phyloP scores from a whole-genome alignment of 139 green algal genomes.

The Haematococcus lacustris region DNA sequence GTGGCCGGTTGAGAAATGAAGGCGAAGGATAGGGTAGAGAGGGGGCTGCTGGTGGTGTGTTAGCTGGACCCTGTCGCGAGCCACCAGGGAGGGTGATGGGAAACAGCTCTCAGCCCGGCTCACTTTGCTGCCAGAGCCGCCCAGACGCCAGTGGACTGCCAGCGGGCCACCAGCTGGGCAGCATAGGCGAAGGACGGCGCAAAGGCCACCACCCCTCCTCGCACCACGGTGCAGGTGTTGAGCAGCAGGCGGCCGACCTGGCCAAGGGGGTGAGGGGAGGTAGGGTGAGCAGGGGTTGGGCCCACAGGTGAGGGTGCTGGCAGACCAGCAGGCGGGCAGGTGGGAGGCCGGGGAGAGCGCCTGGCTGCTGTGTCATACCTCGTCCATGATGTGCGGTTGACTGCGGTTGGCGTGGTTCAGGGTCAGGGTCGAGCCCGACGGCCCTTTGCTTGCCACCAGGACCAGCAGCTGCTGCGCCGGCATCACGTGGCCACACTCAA shows the following conservation, averaged over 20 bases:
- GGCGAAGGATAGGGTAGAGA: too few relatives aligned
- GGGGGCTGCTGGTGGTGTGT: too few relatives aligned
- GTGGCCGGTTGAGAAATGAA: too few relatives aligned
- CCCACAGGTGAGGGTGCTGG: too few relatives aligned
- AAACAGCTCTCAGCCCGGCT: too few relatives aligned
- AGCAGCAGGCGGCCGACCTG: conserved; percentile 58
- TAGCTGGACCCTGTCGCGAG: too few relatives aligned
- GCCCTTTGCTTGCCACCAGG: conserved; percentile 52
- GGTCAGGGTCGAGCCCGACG: conserved; percentile 59
- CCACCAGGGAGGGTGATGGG: too few relatives aligned
- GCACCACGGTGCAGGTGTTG: conserved; percentile 63
- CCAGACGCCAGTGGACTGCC: conserved; percentile 49
- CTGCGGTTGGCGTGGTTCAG: conserved; percentile 46
- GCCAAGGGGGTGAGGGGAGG: too few relatives aligned
- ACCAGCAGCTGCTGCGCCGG: conserved; percentile 48
- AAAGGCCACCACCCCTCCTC: conserved; percentile 84
- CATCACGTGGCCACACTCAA: conserved; percentile 87
- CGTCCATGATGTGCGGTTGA: conserved; percentile 42
- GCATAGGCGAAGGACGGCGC: conserved; percentile 82
- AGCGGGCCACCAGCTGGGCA: conserved; percentile 36
- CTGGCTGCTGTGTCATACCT: conserved; percentile 38
- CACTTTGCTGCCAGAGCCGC: conserved; percentile 24
- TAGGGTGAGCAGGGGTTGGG: too few relatives aligned
- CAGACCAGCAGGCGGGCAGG: too few relatives aligned
- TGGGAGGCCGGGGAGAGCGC: too few relatives aligned